Evolutionary conservation across 768 basidiomycete species (phyloP).

Genomic region (Calocybe cyanea): DNA sequence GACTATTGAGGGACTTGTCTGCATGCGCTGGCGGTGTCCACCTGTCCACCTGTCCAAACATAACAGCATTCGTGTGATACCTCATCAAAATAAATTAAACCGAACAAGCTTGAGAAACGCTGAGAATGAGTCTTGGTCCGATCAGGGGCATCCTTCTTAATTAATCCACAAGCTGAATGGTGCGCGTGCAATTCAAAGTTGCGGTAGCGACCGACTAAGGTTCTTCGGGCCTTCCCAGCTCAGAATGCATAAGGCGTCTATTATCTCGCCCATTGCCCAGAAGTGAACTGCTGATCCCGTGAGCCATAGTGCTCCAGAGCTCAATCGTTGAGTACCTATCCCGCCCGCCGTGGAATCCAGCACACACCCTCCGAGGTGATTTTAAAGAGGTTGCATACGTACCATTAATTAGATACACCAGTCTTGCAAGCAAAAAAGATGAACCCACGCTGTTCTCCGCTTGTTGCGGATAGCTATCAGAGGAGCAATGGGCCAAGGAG

Average conservation of each 20-base stretch:
- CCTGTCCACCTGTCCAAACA: slow-evolving; percentile 1
- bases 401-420: background rate
- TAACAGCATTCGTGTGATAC: background rate
- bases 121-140: background rate
- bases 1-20: background rate
- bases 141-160: slow-evolving; percentile 6
- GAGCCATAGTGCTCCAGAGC: background rate
- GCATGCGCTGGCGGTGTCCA: background rate
- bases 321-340: background rate
- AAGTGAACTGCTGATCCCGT: background rate
- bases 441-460: slow-evolving; percentile 1
- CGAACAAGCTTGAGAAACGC: slow-evolving; percentile 3
- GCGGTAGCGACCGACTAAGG: slow-evolving; percentile 4
- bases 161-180: slow-evolving; percentile 1
- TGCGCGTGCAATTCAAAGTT: background rate
- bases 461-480: background rate
- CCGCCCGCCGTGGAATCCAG: too few relatives aligned
- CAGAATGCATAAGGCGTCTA: slow-evolving; percentile 1
- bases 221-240: background rate
- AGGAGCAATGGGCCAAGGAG: background rate
- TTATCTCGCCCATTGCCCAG: background rate
- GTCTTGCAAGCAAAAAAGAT: background rate
- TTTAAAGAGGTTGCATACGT: background rate
- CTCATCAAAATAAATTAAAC: slow-evolving; percentile 3
- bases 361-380: background rate